These are phyloP conservation scores for Trifolium pratense DNA, from an alignment of 306 rosid species.

Conservation along the genomic window DNA sequence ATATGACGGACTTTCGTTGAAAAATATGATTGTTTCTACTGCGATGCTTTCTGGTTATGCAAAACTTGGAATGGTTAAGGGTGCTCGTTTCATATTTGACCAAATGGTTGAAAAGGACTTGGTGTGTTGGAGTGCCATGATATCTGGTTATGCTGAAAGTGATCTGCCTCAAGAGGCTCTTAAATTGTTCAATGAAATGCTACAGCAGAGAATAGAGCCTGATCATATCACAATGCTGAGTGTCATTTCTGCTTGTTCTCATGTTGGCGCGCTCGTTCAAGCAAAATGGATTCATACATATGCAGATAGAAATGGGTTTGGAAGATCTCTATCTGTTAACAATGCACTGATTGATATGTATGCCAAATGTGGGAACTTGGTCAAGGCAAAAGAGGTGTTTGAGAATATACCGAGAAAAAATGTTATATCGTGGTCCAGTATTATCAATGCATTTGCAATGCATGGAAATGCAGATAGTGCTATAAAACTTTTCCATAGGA, in stretches of 20 bases:
- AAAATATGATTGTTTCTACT: conserved; percentile 69
- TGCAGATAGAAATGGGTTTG: conserved; percentile 61
- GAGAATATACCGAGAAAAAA: conserved; percentile 65
- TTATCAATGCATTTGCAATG: conserved; percentile 80
- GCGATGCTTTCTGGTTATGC: conserved; percentile 78
- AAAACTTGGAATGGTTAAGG: conserved; percentile 57
- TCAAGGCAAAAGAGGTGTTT: conserved; percentile 67
- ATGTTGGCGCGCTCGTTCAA: conserved; percentile 53
- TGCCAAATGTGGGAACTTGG: conserved; percentile 65
- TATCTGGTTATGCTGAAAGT: conserved; percentile 80
- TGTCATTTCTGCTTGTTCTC: conserved; percentile 81
- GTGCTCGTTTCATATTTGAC: conserved; percentile 70
- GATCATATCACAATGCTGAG: conserved; percentile 75
- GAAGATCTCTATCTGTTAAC: conserved; percentile 54
- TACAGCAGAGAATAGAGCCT: conserved; percentile 50
- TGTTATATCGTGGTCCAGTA: conserved; percentile 81
- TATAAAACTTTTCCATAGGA: conserved; percentile 59
- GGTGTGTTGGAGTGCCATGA: conserved; percentile 88
- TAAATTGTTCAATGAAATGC: conserved; percentile 70
- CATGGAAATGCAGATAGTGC: conserved; percentile 76
- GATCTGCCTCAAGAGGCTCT: conserved; percentile 75
- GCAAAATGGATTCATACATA: conserved; percentile 69
- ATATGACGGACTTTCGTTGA: conserved; percentile 51
- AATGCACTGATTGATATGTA: conserved; percentile 88
- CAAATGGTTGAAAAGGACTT: conserved; percentile 68